Conservation (phyloP, 208 protist species). For the Trypanosomatidae sp. region DNA sequence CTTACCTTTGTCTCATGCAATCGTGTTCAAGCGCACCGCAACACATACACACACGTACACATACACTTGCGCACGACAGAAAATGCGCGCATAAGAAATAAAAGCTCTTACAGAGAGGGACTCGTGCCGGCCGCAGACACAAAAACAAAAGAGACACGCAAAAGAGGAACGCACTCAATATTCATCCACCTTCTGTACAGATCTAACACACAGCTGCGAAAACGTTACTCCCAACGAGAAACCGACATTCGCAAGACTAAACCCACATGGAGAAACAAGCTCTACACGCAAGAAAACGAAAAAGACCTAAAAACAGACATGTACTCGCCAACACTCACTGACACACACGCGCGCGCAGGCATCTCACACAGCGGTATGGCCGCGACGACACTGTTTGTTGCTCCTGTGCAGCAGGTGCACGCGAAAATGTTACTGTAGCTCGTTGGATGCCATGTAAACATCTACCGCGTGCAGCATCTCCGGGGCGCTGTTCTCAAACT, state of each 20-base stretch:
- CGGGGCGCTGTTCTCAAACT: constrained; percentile 48
- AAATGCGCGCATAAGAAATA: background rate
- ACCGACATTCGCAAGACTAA: background rate
- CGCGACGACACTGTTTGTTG: background rate
- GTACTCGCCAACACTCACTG: background rate
- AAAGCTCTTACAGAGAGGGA: background rate
- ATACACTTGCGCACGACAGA: background rate
- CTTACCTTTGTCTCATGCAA: background rate
- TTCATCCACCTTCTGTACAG: background rate
- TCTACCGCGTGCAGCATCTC: constrained; percentile 83
- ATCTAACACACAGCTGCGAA: background rate
- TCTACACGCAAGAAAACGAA: background rate
- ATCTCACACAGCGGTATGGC: background rate
- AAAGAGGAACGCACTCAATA: background rate
- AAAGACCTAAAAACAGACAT: background rate
- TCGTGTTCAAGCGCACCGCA: background rate
- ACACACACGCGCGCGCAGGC: background rate
- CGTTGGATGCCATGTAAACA: constrained; percentile 66
- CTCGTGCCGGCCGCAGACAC: background rate
- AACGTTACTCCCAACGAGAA: background rate
- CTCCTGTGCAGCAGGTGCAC: background rate
- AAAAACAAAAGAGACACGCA: background rate
- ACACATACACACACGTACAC: background rate
- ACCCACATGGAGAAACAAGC: background rate
- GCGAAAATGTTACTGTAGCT: constrained; percentile 18